Base-by-base conservation (phyloP, 768 basidiomycete species). In the Tulasnella sp. region DNA sequence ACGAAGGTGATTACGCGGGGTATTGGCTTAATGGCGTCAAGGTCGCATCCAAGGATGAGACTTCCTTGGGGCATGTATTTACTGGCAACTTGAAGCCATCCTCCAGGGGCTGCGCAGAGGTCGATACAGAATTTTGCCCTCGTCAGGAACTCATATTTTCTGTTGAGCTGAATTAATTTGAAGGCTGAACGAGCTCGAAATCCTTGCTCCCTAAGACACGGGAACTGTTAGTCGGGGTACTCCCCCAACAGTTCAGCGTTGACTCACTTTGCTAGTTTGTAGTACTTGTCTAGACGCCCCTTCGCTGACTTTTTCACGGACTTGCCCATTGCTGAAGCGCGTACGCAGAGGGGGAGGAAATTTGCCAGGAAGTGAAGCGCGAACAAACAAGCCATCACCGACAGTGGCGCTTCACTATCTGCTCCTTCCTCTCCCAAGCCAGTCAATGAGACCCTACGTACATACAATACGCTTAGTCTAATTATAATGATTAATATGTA, bases 171-270 rank as follows among this genome's bases (percentile, higher is more conserved):
- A 78, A 99, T 95, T 79, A 99, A 89, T 85, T 99, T 99, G 91
- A 97, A 97, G 2, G 98, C 98, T 20, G 98, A 99, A 88, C 98
- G 98, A 81, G 98, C 98, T 80, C 98, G 93, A 84, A 96, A 99
- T 79, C 98, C 98, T 87, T 99, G 98, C 86, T 99, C 97, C 85
- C 96, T 99, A 83, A 67, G 77, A 80, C 80, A 55, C 73, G 57
- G 78, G 79, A 80, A 29, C 32, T 79, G 51, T 39, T 39, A 42
- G 16, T 80, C 51, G 73, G 48, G 76, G 5, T 16, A 29, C 42
- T 9, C 79, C 79, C 29, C 51, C 23, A 26, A 57, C 42, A 80
- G 13, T 77, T 70, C 57, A 44, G 10, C n/a, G 32, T 78, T 32
- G 23, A 26, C 83, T 70, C 82, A 94, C 93, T 95, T 94, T 85